Evolutionary conservation across 352 stramenopile species (phyloP), one percentile per base, ranked within the genome.

Genomic region (Phytophthora foliorum): DNA sequence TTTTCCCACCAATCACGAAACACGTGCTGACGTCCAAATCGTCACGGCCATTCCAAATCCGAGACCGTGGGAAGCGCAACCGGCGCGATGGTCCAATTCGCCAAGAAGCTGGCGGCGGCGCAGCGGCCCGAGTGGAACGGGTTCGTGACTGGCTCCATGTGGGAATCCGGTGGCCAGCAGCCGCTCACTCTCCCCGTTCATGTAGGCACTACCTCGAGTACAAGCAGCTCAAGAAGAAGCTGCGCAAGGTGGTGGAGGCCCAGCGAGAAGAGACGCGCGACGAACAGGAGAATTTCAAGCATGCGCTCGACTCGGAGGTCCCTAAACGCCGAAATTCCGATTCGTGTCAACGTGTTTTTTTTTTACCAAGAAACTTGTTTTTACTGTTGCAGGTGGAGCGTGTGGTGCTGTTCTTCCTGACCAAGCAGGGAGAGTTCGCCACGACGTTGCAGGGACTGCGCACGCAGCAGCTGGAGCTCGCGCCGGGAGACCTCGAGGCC

Each of bases 221-320:
- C 86, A 95, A 95, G 67, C 85, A 95, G 54, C 78, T 97, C 16
- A 97, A 97, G 82, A 95, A 94, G 75, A 82, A 86, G 45, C 77
- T 97, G 42, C 93, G 94, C 50, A 81, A 86, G 27, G 80, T 94
- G 59, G 70, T 81, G 42, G 68, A 72, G n/a, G 83, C 84, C 17
- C 68, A 77, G 19, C 76, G 61, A 11, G 75, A 84, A 6, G 73
- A 88, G 29, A 68, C 67, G 9, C 69, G 71, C 51, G 38, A 70
- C 31, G 74, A 92, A 48, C 84, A 93, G 58, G 79, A 91, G 27
- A 74, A 68, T 16, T 92, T 95, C 67, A 77, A 94, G 70, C 80
- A 87, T 56, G 83, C 87, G 49, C 78, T 95, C 34, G 86, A 95
- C 74, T 80, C 80, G n/a, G 86, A 95, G 65, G 42, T 49, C 10